A percentile compares a stretch with the other conserved stretches of the same genome.
These are phyloP conservation scores for Mycena haematopus DNA, from an alignment of 768 basidiomycete genomes.

Conservation along the genomic window DNA sequence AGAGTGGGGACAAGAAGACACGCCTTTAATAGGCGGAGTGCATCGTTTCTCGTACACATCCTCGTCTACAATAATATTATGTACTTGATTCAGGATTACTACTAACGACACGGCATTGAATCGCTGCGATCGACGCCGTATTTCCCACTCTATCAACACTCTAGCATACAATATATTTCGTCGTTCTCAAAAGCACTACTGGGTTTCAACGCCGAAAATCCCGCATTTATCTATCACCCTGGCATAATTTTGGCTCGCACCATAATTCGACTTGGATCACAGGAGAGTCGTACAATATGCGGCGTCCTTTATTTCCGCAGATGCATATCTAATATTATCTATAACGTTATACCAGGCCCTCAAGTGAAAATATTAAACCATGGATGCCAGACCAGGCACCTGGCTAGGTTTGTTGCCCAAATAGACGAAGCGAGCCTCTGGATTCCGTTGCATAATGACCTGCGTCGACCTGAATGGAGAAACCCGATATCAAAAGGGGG, in stretches of 20 bases:
- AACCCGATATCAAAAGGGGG: neutral
- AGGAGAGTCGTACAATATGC: neutral
- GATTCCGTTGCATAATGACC: conserved; percentile 30
- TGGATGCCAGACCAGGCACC: conserved; percentile 36
- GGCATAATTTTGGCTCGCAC: neutral
- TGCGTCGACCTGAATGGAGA: neutral
- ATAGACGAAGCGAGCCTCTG: conserved; percentile 33
- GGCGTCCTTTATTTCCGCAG: conserved; percentile 14
- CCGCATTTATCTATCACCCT: neutral
- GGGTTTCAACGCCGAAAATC: neutral
- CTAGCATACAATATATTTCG: neutral
- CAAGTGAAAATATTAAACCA: conserved; percentile 37
- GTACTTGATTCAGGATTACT: too few relatives aligned
- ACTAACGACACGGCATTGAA: neutral
- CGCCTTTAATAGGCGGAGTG: too few relatives aligned
- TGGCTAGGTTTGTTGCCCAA: conserved; percentile 31
- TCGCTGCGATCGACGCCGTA: neutral
- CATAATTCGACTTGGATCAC: neutral
- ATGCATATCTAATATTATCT: conserved; percentile 32
- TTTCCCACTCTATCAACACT: neutral
- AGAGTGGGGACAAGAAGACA: neutral
- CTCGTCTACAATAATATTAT: neutral
- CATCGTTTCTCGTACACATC: neutral
- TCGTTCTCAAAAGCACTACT: neutral
- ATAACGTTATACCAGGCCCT: conserved; percentile 35